Conservation (phyloP, 2,329 filamentous ascomycete species). For the Trichophyton benhamiae region DNA sequence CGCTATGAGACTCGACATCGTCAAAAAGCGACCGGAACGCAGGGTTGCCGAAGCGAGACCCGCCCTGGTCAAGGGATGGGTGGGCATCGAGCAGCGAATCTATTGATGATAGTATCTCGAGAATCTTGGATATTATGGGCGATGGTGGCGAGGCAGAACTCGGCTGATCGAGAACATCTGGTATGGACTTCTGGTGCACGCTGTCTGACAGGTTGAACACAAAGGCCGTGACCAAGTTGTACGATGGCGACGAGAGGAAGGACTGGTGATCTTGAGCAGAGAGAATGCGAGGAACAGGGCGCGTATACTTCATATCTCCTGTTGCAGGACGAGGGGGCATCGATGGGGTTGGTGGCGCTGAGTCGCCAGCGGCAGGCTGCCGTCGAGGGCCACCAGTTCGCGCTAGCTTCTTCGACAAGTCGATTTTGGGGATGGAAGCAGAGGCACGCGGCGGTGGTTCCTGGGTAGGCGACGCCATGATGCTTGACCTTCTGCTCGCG, state of each 20-base stretch:
- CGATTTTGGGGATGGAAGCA: constrained; percentile 16
- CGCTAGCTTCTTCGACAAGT: constrained; percentile 31
- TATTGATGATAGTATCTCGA: constrained; percentile 58
- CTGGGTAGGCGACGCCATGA: constrained; percentile 14
- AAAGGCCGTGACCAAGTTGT: constrained; percentile 66
- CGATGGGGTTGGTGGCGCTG: constrained; percentile 62
- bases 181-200: constrained; percentile 57
- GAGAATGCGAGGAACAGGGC: constrained; percentile 67
- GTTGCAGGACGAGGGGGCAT: constrained; percentile 57
- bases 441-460: constrained; percentile 7
- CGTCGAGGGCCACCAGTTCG: constrained; percentile 23
- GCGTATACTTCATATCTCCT: constrained; percentile 47
- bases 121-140: constrained; percentile 48
- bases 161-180: constrained; percentile 45
- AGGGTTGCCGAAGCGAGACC: constrained; percentile 89
- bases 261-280: constrained; percentile 66
- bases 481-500: neutral
- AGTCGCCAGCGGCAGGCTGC: constrained; percentile 30
- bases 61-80: constrained; percentile 73
- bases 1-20: constrained; percentile 29
- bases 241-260: constrained; percentile 66
- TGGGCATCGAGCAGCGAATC: constrained; percentile 54
- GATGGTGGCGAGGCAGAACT: constrained; percentile 36
- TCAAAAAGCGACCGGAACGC: constrained; percentile 72
- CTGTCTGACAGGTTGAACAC: constrained; percentile 77